phyloP scores from a whole-genome alignment of 176 grass and related monocot genomes.

The bread wheat (Triticum aestivum) region DNA sequence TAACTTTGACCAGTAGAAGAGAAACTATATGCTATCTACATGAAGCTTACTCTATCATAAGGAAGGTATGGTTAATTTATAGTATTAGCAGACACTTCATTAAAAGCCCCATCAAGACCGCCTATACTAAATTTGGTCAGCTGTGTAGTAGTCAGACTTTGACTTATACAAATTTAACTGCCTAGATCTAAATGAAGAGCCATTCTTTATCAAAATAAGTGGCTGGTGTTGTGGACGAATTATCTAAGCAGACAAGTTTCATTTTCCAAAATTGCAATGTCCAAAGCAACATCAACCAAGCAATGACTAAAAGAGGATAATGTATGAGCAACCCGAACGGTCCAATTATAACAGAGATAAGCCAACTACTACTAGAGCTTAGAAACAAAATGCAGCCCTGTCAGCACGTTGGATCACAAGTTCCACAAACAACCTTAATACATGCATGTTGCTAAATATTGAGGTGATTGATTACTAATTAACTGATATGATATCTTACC shows the following conservation, averaged over 20 bases:
- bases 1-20: neutral
- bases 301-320: slow-evolving; percentile 14
- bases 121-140: neutral
- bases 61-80: neutral
- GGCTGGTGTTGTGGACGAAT: neutral
- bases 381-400: neutral
- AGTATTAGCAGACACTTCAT: neutral
- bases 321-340: neutral
- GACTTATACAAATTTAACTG: slow-evolving; percentile 12
- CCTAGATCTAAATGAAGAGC: slow-evolving; percentile 20
- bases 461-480: neutral
- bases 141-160: neutral
- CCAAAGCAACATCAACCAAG: slow-evolving; percentile 1
- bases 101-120: slow-evolving; percentile 15
- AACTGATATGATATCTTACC: slow-evolving; percentile 36
- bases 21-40: neutral
- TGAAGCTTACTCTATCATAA: neutral
- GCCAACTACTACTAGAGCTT: neutral
- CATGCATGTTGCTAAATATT: neutral
- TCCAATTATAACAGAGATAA: neutral
- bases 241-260: neutral
- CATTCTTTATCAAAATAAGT: slow-evolving; percentile 30
- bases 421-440: slow-evolving; percentile 10
- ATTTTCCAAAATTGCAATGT: slow-evolving; percentile 1
- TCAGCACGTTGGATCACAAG: neutral